A percentile compares a stretch with the other conserved stretches of the same genome.
Conservation (phyloP, 108 stramenopile species). For the Tribonema minus region DNA sequence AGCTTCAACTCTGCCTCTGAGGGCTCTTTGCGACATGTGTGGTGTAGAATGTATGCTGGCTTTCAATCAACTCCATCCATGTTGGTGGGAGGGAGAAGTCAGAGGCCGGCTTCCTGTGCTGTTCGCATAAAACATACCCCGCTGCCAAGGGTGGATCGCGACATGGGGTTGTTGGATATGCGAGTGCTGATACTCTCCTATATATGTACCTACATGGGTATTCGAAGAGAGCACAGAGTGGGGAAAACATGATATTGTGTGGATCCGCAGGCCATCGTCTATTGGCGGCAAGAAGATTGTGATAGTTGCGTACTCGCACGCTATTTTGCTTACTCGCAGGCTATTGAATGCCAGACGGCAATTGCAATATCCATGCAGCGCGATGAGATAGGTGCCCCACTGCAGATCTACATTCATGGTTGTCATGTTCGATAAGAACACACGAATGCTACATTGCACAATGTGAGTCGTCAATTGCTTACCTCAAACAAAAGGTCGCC, state of each 20-base stretch:
- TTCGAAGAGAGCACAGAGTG: no score
- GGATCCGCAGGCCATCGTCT: no score
- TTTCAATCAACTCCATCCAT: conserved; percentile 2
- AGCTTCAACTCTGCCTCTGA: neutral
- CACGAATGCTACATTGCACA: no score
- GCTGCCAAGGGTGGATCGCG: neutral
- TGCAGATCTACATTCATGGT: neutral
- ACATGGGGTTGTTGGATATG: conserved; percentile 2
- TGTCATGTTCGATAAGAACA: neutral
- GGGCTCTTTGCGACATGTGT: neutral
- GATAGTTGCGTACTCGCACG: no score
- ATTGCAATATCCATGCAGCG: no score
- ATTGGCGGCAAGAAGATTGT: no score
- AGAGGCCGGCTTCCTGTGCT: conserved; percentile 1
- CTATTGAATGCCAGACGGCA: no score
- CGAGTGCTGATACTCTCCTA: neutral
- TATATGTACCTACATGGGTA: neutral
- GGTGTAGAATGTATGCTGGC: neutral
- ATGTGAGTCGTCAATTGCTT: neutral
- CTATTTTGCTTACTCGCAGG: no score
- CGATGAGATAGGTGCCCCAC: neutral
- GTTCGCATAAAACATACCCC: neutral
- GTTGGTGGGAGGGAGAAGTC: neutral
- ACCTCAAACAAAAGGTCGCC: conserved; percentile 38
- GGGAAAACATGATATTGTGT: no score